Evolutionary conservation across 2,329 filamentous ascomycete genomes (phyloP).

Genomic region (Clonostachys solani): DNA sequence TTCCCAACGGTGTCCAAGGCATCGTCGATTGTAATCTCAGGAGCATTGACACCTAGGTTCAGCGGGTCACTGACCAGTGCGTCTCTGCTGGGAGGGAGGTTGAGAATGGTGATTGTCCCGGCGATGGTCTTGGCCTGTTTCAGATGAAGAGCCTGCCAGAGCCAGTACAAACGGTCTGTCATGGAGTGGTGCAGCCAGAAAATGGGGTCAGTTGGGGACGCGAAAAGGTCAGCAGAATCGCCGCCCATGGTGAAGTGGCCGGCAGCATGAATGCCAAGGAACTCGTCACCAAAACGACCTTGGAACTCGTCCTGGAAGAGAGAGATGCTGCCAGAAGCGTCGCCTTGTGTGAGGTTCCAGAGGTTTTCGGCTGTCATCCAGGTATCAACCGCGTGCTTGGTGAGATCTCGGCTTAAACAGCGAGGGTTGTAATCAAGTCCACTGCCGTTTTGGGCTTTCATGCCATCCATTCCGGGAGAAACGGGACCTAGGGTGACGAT

Average conservation of each 20-base stretch:
- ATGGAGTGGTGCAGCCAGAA: slow-evolving; percentile 16
- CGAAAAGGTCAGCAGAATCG: slow-evolving; percentile 16
- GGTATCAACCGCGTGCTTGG: slow-evolving; percentile 4
- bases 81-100: slow-evolving; percentile 12
- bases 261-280: slow-evolving; percentile 28
- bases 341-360: neutral
- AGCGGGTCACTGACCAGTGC: slow-evolving; percentile 7
- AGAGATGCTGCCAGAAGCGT: neutral
- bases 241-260: slow-evolving; percentile 38
- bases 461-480: neutral
- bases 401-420: slow-evolving; percentile 32
- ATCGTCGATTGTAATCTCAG: slow-evolving; percentile 9
- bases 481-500: slow-evolving; percentile 21
- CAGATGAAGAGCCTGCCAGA: slow-evolving; percentile 10
- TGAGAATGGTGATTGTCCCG: slow-evolving; percentile 11
- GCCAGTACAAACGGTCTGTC: slow-evolving; percentile 11
- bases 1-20: slow-evolving; percentile 11
- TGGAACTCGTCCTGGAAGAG: slow-evolving; percentile 19
- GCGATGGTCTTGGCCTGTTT: slow-evolving; percentile 7
- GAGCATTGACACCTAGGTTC: slow-evolving; percentile 6
- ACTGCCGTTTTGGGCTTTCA: slow-evolving; percentile 5
- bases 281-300: slow-evolving; percentile 11
- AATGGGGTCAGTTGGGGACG: slow-evolving; percentile 17
- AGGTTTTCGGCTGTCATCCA: slow-evolving; percentile 10
- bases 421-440: slow-evolving; percentile 33